Conservation (phyloP, 2,329 filamentous ascomycete species). For the Akanthomyces dipterigenus region DNA sequence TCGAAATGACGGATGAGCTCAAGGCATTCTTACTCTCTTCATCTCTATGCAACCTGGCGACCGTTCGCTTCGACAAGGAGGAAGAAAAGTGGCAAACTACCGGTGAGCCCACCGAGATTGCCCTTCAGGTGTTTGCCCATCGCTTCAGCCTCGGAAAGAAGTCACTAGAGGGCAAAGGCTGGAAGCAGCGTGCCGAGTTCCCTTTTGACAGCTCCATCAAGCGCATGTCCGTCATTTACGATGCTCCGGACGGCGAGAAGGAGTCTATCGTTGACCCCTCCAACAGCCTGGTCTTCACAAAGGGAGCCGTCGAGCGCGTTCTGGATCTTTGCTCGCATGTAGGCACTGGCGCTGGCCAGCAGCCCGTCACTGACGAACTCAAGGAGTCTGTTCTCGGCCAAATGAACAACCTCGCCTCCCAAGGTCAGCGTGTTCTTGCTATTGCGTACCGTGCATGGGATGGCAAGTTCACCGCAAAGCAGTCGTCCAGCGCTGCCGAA, state of each 20-base stretch:
- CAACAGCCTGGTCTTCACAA: conserved; percentile 51
- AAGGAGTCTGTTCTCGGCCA: conserved; percentile 45
- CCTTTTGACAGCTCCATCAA: conserved; percentile 76
- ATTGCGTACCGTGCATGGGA: conserved; percentile 58
- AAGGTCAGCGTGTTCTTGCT: conserved; percentile 66
- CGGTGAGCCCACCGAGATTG: conserved; percentile 69
- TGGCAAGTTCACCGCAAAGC: conserved; percentile 38
- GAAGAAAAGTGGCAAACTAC: conserved; percentile 57
- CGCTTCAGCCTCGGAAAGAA: conserved; percentile 58
- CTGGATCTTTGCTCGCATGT: conserved; percentile 48
- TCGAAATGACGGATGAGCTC: conserved; percentile 42
- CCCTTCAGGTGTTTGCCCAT: conserved; percentile 67
- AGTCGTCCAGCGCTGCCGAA: conserved; percentile 26
- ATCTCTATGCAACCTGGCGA: conserved; percentile 60
- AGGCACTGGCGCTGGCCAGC: conserved; percentile 34
- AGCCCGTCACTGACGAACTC: conserved; percentile 43
- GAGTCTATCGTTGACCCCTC: conserved; percentile 31
- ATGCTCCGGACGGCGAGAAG: conserved; percentile 35
- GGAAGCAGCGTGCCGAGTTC: conserved; percentile 62
- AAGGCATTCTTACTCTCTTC: conserved; percentile 47
- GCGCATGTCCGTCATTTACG: conserved; percentile 72
- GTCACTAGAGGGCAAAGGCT: conserved; percentile 43
- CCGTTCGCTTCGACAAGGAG: conserved; percentile 48
- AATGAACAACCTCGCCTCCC: conserved; percentile 54
- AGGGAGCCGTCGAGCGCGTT: conserved; percentile 56